A percentile compares a stretch with the other conserved stretches of the same genome.
Evolutionary conservation across 129 eudicot genomes (phyloP).

Genomic region (Saussurea involucrata): DNA sequence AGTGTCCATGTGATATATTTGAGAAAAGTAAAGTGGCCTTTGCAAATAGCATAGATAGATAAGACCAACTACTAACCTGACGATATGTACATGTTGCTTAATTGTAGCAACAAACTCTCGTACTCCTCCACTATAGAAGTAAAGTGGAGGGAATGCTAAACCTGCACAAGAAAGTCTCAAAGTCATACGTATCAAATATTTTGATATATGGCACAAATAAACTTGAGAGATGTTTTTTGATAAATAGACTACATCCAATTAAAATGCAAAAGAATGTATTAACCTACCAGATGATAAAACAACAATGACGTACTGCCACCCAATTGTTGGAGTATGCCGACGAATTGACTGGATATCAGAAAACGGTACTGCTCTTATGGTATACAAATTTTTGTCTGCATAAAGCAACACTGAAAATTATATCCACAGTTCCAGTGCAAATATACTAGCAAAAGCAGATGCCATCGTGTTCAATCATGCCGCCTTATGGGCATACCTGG

Average conservation of each 20-base stretch:
- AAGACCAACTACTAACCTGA: conserved; percentile 50
- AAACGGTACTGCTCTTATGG: conserved; percentile 77
- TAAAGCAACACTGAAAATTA: conserved; percentile 15
- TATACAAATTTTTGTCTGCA: conserved; percentile 88
- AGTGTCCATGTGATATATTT: conserved; percentile 8
- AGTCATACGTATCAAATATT: too few relatives aligned
- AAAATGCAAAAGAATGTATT: conserved; percentile 5
- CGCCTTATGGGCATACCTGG: neutral
- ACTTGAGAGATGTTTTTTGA: neutral
- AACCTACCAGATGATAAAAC: conserved; percentile 83
- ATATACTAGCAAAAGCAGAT: neutral
- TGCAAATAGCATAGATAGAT: conserved; percentile 1
- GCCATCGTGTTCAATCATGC: neutral
- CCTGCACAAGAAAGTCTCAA: conserved; percentile 41
- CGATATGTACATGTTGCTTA: conserved; percentile 76
- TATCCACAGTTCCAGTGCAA: conserved; percentile 8
- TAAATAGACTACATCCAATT: neutral
- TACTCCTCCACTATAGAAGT: conserved; percentile 98
- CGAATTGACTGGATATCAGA: conserved; percentile 83
- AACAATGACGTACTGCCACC: conserved; percentile 91
- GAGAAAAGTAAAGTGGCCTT: neutral
- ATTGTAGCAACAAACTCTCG: conserved; percentile 78
- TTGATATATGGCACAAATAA: neutral
- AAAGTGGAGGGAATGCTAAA: conserved; percentile 92
- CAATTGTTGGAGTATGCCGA: conserved; percentile 91